These are phyloP conservation scores for Tetrapisispora iriomotensis DNA, from an alignment of 805 yeast genomes.

Conservation along the genomic window DNA sequence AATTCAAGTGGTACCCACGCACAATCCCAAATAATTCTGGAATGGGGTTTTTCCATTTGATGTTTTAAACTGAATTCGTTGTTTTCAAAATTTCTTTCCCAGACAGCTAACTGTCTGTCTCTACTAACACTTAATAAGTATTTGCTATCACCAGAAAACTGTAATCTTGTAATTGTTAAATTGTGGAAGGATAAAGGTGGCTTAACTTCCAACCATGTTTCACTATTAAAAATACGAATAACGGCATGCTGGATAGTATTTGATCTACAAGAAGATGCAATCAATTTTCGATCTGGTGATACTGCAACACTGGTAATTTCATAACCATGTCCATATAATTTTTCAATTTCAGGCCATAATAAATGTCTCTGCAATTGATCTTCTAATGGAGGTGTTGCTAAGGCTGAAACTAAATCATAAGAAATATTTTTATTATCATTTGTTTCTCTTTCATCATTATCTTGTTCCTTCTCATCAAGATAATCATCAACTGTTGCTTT, in stretches of 20 bases:
- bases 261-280: conserved; percentile 90
- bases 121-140: conserved; percentile 72
- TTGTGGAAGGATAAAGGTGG: conserved; percentile 58
- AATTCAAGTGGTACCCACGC: conserved; percentile 61
- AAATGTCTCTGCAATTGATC: conserved; percentile 87
- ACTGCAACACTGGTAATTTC: conserved; percentile 76
- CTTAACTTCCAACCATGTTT: conserved; percentile 51
- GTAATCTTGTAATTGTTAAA: conserved; percentile 74
- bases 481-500: conserved; percentile 58
- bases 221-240: conserved; percentile 60
- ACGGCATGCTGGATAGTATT: conserved; percentile 79
- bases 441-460: conserved; percentile 19
- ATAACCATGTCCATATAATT: conserved; percentile 94
- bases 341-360: conserved; percentile 90
- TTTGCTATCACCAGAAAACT: conserved; percentile 59
- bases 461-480: conserved; percentile 33
- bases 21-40: conserved; percentile 92
- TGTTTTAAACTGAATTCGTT: conserved; percentile 33
- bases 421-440: conserved; percentile 32
- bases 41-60: conserved; percentile 64
- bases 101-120: conserved; percentile 76
- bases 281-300: conserved; percentile 47
- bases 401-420: conserved; percentile 37
- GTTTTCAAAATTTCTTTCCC: conserved; percentile 40
- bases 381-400: conserved; percentile 67